Conservation (phyloP, 495 filamentous ascomycete species). For the Penicillium malachiteum region DNA sequence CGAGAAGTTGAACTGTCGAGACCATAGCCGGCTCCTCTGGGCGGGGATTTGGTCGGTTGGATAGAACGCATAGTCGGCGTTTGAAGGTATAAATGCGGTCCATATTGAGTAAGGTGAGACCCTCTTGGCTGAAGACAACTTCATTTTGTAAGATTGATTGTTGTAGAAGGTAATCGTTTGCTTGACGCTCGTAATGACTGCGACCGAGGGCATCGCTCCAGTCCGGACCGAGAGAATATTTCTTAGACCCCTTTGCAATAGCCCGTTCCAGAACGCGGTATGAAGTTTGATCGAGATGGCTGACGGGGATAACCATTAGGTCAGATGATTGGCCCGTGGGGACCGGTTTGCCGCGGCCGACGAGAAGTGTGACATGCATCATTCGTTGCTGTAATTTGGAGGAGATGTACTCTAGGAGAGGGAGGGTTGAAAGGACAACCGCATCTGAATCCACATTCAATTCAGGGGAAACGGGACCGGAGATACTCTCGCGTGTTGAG, state of each 20-base stretch:
- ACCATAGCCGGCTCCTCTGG: conserved; percentile 40
- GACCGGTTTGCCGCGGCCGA: conserved; percentile 47
- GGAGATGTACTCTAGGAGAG: conserved; percentile 51
- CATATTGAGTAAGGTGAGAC: conserved; percentile 63
- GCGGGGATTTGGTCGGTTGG: conserved; percentile 29
- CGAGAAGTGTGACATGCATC: conserved; percentile 48
- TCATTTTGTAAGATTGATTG: conserved; percentile 69
- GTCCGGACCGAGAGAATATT: conserved; percentile 44
- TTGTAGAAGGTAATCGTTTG: conserved; percentile 55
- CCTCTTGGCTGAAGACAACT: conserved; percentile 67
- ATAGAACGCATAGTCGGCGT: conserved; percentile 58
- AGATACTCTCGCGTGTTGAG: conserved; percentile 46
- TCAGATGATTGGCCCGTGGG: conserved; percentile 43
- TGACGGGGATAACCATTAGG: conserved; percentile 47
- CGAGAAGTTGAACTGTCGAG: conserved; percentile 56
- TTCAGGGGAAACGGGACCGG: conserved; percentile 42
- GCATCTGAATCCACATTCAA: conserved; percentile 46
- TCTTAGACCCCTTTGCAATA: conserved; percentile 41
- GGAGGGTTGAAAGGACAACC: conserved; percentile 40
- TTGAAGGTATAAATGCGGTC: conserved; percentile 76
- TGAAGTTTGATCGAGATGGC: conserved; percentile 35
- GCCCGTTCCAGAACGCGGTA: conserved; percentile 41
- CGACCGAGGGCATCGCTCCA: conserved; percentile 43
- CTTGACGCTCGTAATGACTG: conserved; percentile 36
- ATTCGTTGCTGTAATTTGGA: conserved; percentile 44